Percentiles rank a stretch among this genome's conserved stretches.
These are phyloP conservation scores for Musa beccarii DNA, from an alignment of 176 grass and related monocot genomes.

Conservation along the genomic window DNA sequence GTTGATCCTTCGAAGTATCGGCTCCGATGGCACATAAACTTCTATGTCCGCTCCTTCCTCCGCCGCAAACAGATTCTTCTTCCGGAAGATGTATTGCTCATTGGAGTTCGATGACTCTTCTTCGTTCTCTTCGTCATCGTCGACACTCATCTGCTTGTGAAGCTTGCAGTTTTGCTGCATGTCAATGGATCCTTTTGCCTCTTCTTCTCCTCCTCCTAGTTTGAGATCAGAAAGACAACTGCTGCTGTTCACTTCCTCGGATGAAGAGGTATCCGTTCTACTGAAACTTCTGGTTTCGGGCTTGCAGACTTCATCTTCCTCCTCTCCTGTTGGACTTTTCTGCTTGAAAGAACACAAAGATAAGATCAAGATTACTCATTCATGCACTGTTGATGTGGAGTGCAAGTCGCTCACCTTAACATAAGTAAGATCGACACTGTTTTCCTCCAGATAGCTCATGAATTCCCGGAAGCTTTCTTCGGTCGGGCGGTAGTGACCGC, in stretches of 20 bases:
- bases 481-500: slow-evolving; percentile 82
- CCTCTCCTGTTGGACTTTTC: slow-evolving; percentile 47
- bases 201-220: slow-evolving; percentile 12
- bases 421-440: slow-evolving; percentile 60
- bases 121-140: neutral
- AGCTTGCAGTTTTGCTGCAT: neutral
- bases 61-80: slow-evolving; percentile 47
- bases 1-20: slow-evolving; percentile 73
- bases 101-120: neutral
- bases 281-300: slow-evolving; percentile 13
- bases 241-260: neutral
- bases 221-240: neutral
- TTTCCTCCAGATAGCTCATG: slow-evolving; percentile 66
- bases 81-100: slow-evolving; percentile 38
- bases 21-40: slow-evolving; percentile 41
- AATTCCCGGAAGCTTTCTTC: slow-evolving; percentile 80
- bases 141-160: neutral
- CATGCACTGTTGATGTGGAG: neutral
- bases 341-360: slow-evolving; percentile 12
- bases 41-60: slow-evolving; percentile 21
- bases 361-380: neutral
- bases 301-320: slow-evolving; percentile 13
- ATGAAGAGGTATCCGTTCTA: neutral
- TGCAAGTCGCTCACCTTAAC: slow-evolving; percentile 41
- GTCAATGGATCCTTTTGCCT: slow-evolving; percentile 23